Conservation (phyloP, 2,329 filamentous ascomycete genomes). For the Aureobasidium sp. region DNA sequence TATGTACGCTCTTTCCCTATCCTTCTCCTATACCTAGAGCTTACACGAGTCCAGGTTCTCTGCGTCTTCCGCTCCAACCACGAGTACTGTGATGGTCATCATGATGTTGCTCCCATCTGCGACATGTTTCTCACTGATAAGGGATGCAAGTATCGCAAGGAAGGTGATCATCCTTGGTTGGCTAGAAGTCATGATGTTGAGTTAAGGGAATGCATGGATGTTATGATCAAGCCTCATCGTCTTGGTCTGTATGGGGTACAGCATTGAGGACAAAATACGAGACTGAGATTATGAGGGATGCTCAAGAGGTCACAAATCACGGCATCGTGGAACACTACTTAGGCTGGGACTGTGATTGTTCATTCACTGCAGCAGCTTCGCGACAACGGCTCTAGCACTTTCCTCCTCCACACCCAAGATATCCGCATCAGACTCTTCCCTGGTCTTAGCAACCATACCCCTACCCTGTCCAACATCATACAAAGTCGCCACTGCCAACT, state of each 20-base stretch:
- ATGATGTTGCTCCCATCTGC: conserved; percentile 5
- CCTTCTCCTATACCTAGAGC: no score
- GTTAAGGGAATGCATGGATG: not conserved
- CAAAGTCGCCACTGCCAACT: conserved; percentile 24
- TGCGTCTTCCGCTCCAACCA: not conserved
- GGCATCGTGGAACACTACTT: no score
- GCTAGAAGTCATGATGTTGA: conserved; percentile 6
- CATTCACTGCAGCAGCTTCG: conserved; percentile 10
- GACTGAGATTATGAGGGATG: no score
- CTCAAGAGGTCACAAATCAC: no score
- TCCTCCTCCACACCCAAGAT: conserved; percentile 26
- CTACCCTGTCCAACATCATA: conserved; percentile 23
- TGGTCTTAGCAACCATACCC: conserved; percentile 18
- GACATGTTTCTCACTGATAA: conserved; percentile 10
- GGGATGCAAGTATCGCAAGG: conserved; percentile 2
- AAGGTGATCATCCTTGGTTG: conserved; percentile 6
- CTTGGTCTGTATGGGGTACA: conserved; percentile 8
- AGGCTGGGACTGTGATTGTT: no score
- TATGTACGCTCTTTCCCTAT: not conserved
- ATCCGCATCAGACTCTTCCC: conserved; percentile 24
- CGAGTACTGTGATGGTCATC: not conserved
- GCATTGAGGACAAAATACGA: not conserved
- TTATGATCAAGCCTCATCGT: conserved; percentile 3
- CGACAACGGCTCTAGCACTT: conserved; percentile 17
- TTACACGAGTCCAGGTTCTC: no score